Base-by-base conservation (phyloP, 441 rosid genomes). In the Brassica balearica region DNA sequence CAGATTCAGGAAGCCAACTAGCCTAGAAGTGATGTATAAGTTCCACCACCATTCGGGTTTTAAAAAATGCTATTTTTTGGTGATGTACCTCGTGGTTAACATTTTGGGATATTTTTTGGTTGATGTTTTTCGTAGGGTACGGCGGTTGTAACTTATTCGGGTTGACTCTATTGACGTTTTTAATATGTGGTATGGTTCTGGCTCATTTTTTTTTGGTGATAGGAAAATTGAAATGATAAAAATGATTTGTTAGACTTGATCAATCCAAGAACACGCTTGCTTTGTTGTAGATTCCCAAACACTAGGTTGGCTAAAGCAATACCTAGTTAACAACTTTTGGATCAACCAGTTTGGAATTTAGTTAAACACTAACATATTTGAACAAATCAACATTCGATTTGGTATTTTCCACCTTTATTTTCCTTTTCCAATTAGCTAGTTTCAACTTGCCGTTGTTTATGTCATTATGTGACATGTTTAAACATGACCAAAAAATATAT, bases 271-370 rank as follows among this genome's bases (percentile, higher is more conserved):
- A 38, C 60, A 64, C 36, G 19, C 66, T 71, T 53, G 60, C 51
- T 64, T 34, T 71, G 43, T 8, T 9, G 22, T 2, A 23, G 48
- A 69, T 69, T 51, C 70, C 20, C 20, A 14, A 8, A 5, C 41
- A 63, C 34, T 63, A 69, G 80, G 74, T 69, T 61, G 55, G 53
- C 68, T 59, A 68, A n/a, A 61, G 56, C 53, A 6, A 61, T 29
- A 61, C 41, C n/a, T 76, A 76, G 67, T 25, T 32, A 77, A 23
- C 70, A 77, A 51, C 66, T 53, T 34, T 36, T 23, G 65, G 43
- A 77, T 63, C 65, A 51, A 70, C 70, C 41, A 58, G 51, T 73
- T 38, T 65, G 48, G 8, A 66, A 41, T 23, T 25, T 55, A 55
- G 43, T 38, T 55, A 65, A 65, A 74, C 17, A 6, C 27, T 23